Evolutionary conservation across 768 basidiomycete species (phyloP).

Genomic region (Xerocomellus amylosporus): DNA sequence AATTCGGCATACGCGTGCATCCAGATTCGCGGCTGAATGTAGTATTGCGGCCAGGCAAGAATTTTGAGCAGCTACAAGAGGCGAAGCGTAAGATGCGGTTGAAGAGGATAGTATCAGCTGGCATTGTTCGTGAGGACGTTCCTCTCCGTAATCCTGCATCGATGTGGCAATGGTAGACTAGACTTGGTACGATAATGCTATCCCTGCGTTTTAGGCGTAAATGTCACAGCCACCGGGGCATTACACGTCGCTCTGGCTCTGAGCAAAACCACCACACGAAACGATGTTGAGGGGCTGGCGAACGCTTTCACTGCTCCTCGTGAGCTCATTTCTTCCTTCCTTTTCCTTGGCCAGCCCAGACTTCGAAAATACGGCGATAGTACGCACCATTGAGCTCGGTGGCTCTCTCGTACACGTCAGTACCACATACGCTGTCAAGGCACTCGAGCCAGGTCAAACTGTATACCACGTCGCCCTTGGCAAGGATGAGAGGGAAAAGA

Average conservation of each 20-base stretch:
- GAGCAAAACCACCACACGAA: constrained; percentile 31
- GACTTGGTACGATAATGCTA: background rate
- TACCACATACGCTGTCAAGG: constrained; percentile 83
- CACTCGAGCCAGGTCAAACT: constrained; percentile 56
- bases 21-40: constrained; percentile 74
- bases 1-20: constrained; percentile 72
- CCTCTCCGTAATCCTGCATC: constrained; percentile 73
- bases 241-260: constrained; percentile 22
- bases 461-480: constrained; percentile 69
- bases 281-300: constrained; percentile 44
- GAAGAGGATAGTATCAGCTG: constrained; percentile 75
- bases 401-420: constrained; percentile 86
- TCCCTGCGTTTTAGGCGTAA: background rate
- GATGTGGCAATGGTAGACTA: constrained; percentile 70
- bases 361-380: constrained; percentile 88
- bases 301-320: constrained; percentile 46
- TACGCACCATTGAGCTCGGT: constrained; percentile 85
- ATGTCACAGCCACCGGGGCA: constrained; percentile 11
- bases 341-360: constrained; percentile 44
- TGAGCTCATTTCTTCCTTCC: constrained; percentile 39
- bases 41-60: constrained; percentile 78
- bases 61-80: constrained; percentile 61
- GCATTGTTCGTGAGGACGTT: constrained; percentile 72
- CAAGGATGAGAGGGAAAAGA: constrained; percentile 57
- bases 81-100: constrained; percentile 65